Conservation (phyloP, 208 protist species). For the Angomonas ambiguus region DNA sequence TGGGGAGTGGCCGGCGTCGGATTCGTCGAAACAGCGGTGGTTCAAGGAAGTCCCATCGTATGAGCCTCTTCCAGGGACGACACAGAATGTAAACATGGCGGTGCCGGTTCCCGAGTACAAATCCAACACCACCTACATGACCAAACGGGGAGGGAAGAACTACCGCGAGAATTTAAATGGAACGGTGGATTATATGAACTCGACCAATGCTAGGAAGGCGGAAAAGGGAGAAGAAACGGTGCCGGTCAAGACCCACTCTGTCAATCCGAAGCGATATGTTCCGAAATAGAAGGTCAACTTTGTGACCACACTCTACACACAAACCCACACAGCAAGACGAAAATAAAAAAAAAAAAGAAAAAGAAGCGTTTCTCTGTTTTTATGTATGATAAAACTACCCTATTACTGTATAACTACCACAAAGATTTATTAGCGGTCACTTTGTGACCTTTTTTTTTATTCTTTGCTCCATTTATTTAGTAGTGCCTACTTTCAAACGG, state of each 20-base stretch:
- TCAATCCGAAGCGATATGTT: not conserved
- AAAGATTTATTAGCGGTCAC: not conserved
- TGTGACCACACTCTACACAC: not conserved
- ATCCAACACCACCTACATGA: slow-evolving; percentile 8
- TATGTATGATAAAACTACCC: slow-evolving; percentile 2
- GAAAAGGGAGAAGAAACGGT: not conserved
- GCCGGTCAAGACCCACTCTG: not conserved
- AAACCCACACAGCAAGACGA: not conserved
- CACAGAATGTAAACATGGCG: slow-evolving; percentile 29
- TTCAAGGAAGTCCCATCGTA: slow-evolving; percentile 68
- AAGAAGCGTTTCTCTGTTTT: not conserved
- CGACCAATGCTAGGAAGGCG: not conserved
- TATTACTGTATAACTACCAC: not conserved
- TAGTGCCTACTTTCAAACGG: not conserved
- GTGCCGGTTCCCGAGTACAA: slow-evolving; percentile 22
- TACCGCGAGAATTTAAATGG: slow-evolving; percentile 1
- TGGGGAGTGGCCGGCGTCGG: slow-evolving; percentile 20
- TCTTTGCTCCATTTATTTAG: slow-evolving; percentile 5
- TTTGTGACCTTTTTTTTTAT: slow-evolving; percentile 2
- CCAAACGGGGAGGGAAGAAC: slow-evolving; percentile 7
- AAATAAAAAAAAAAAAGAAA: not conserved
- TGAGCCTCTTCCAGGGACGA: slow-evolving; percentile 72
- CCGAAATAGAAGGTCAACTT: not conserved
- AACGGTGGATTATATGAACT: not conserved
- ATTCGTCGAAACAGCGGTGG: slow-evolving; percentile 36